Evolutionary conservation across 1,139 yeast species (phyloP), one percentile per base, ranked within the genome.

Genomic region (Yamadazyma spencermartinsiae): DNA sequence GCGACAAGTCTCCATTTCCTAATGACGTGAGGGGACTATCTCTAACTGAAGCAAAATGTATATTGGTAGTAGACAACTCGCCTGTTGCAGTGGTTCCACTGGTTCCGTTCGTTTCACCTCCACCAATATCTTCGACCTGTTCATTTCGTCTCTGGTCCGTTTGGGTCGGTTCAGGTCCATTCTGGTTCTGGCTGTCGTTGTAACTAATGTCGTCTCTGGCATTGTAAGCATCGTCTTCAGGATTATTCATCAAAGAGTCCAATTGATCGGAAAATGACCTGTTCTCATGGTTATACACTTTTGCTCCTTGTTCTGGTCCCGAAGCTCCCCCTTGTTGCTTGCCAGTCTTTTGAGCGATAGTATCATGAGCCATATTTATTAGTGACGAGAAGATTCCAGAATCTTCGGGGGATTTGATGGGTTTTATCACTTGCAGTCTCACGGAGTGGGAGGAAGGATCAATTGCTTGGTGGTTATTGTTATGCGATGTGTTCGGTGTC

Each of bases 1-100:
- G 61, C 0, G 83, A 71, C 37, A 88, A 65, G 42, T 80, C 79
- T 1, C 96, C 96, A 40, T 73, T 69, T 1, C 96, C 96, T 47
- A 87, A 58, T 0, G 94, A 79, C 26, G 75, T 70, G 17, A 83
- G 55, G 0, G 85, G 74, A 26, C 80, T 66, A 43, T 76, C 70
- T 30, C 81, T 65, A 1, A 84, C 58, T 0, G 90, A 80, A 46
- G 74, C 77, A 50, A 86, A 85, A 35, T 72, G 78, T 14, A 72
- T 66, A 38, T 58, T 58, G 10, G 63, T 51, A 2, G 68, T 36
- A 11, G 51, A 37, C 4, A 43, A 32, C n/a, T n/a, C n/a, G n/a
- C n/a, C n/a, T n/a, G n/a, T n/a, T n/a, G n/a, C n/a, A n/a, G n/a
- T n/a, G n/a, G n/a, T n/a, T n/a, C n/a, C n/a, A n/a, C n/a, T n/a